Conservation (phyloP, 345 rosid genomes). For the Alliaria petiolata region DNA sequence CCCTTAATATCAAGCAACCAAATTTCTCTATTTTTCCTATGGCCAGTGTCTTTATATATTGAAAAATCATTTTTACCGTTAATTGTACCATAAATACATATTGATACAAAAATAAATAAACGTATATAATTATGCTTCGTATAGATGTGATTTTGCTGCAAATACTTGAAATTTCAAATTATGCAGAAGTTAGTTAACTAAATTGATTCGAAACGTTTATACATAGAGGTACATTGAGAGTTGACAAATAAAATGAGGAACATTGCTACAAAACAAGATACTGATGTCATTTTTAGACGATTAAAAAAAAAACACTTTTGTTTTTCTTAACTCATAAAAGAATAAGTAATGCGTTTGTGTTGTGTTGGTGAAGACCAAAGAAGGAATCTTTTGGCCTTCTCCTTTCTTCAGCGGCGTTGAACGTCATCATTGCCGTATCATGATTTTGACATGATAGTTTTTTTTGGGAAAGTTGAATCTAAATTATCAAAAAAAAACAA, state of each 20-base stretch:
- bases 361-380: slow-evolving; percentile 23
- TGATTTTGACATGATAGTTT: slow-evolving; percentile 12
- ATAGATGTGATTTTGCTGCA: background rate
- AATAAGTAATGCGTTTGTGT: slow-evolving; percentile 5
- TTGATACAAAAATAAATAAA: background rate
- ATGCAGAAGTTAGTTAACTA: background rate
- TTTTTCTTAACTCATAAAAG: background rate
- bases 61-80: background rate
- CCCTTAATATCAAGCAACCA: background rate
- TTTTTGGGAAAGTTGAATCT: background rate
- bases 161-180: background rate
- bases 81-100: background rate
- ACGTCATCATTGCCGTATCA: slow-evolving; percentile 27
- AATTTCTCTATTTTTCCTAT: background rate
- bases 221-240: background rate
- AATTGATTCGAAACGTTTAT: background rate
- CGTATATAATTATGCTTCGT: background rate
- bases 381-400: slow-evolving; percentile 12
- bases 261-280: background rate
- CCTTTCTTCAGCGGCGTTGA: slow-evolving; percentile 24
- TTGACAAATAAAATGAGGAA: background rate
- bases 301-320: too few relatives aligned
- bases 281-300: background rate
- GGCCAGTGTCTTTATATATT: too few relatives aligned
- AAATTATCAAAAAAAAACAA: background rate